phyloP scores from a whole-genome alignment of 495 filamentous ascomycete genomes.

The Penicillium robsamsonii region DNA sequence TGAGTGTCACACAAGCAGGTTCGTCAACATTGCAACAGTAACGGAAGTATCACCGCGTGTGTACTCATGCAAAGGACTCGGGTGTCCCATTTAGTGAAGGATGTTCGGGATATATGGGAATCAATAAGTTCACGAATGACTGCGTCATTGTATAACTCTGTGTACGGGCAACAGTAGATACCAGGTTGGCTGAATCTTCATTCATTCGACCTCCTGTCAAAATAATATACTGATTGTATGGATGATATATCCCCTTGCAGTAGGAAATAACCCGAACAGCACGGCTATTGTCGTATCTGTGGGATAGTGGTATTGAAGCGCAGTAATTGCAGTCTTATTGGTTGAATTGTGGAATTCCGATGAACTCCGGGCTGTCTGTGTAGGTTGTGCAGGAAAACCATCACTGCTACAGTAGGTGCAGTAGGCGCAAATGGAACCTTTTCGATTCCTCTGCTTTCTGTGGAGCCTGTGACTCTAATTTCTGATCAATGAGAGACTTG shows the following conservation, averaged over 20 bases:
- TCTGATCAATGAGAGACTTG: neutral
- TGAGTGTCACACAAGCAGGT: conserved; percentile 18
- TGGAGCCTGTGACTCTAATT: neutral
- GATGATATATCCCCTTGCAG: neutral
- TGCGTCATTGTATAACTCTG: conserved; percentile 6
- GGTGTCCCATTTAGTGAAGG: neutral
- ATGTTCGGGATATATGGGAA: neutral
- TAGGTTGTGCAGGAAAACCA: neutral
- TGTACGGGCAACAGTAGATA: neutral
- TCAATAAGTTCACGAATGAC: neutral
- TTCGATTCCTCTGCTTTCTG: neutral
- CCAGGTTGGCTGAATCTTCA: neutral
- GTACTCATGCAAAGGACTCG: conserved; percentile 1
- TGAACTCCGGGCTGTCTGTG: conserved; percentile 1
- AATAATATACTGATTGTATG: neutral
- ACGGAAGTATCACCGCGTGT: conserved; percentile 11
- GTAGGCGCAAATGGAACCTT: neutral
- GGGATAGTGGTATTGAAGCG: neutral
- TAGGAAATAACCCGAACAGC: neutral
- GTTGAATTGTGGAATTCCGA: neutral
- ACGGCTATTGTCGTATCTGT: neutral
- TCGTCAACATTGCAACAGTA: conserved; percentile 27
- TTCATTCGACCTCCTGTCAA: neutral
- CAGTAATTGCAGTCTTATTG: neutral
- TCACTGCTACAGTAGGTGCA: neutral